Evolutionary conservation across 176 grass and related monocot species (phyloP).

Genomic region (Eleusine coracana): DNA sequence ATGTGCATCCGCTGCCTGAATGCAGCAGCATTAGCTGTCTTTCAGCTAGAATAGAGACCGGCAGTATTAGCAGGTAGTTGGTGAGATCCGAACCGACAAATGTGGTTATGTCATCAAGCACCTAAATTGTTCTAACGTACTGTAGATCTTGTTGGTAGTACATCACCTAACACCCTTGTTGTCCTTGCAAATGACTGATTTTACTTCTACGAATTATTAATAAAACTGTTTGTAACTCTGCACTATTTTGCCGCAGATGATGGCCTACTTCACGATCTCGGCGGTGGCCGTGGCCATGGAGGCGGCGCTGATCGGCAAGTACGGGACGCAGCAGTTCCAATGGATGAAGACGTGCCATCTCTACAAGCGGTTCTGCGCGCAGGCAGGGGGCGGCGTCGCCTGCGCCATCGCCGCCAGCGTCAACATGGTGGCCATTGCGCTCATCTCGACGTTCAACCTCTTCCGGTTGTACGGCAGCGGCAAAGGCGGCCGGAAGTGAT

Average conservation of each 20-base stretch:
- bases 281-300: slow-evolving; percentile 65
- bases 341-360: slow-evolving; percentile 94
- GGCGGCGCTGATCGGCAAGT: slow-evolving; percentile 60
- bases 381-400: slow-evolving; percentile 49
- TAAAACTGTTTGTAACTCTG: neutral
- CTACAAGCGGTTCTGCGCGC: slow-evolving; percentile 77
- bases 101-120: neutral
- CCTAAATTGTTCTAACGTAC: slow-evolving; percentile 29
- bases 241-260: slow-evolving; percentile 43
- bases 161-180: neutral
- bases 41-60: neutral
- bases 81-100: slow-evolving; percentile 19
- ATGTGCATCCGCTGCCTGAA: slow-evolving; percentile 19
- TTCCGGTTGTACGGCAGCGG: slow-evolving; percentile 77
- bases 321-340: slow-evolving; percentile 72
- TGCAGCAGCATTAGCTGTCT: neutral
- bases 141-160: neutral
- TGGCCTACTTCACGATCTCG: slow-evolving; percentile 63
- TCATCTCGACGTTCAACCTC: slow-evolving; percentile 85
- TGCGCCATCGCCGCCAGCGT: slow-evolving; percentile 58
- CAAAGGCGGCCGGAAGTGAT: slow-evolving; percentile 26
- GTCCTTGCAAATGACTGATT: neutral
- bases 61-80: slow-evolving; percentile 17
- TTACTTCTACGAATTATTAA: neutral
- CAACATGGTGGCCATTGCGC: slow-evolving; percentile 51